phyloP scores from a whole-genome alignment of 2,329 filamentous ascomycete species.

The Paracamarosporium sp. region DNA sequence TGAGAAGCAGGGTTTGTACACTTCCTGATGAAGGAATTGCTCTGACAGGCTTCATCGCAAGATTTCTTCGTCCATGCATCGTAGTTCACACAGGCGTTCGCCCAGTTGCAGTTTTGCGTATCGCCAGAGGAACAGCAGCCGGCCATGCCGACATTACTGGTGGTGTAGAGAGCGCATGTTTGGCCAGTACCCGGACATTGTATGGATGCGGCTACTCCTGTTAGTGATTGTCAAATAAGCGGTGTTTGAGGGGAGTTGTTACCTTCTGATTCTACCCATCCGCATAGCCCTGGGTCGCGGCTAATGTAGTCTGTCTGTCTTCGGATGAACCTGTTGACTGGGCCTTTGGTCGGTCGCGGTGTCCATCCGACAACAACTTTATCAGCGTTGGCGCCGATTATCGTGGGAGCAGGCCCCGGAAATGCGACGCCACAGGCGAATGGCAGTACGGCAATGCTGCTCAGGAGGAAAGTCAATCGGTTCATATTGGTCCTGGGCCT shows the following conservation, averaged over 20 bases:
- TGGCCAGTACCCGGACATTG: slow-evolving; percentile 18
- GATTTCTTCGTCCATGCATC: slow-evolving; percentile 15
- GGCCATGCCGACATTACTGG: slow-evolving; percentile 27
- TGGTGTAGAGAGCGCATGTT: slow-evolving; percentile 36
- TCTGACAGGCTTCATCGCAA: slow-evolving; percentile 24
- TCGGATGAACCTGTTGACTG: slow-evolving; percentile 23
- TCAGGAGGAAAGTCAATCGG: slow-evolving; percentile 7
- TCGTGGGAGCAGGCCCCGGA: slow-evolving; percentile 27
- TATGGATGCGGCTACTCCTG: slow-evolving; percentile 17
- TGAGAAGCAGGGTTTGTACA: slow-evolving; percentile 23
- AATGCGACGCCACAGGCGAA: slow-evolving; percentile 26
- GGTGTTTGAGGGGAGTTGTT: too few relatives aligned
- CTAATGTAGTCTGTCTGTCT: not conserved
- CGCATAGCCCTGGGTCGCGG: slow-evolving; percentile 26
- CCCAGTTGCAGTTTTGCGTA: slow-evolving; percentile 31
- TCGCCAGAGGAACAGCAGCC: slow-evolving; percentile 33
- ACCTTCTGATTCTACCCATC: slow-evolving; percentile 30
- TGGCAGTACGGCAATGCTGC: slow-evolving; percentile 22
- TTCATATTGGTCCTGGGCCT: not conserved
- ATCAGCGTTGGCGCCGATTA: slow-evolving; percentile 2
- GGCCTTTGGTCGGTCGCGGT: slow-evolving; percentile 31
- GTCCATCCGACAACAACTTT: slow-evolving; percentile 18
- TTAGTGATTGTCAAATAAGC: not conserved
- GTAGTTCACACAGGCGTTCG: slow-evolving; percentile 34
- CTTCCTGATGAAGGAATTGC: slow-evolving; percentile 31